Base-by-base conservation (phyloP, 148 eudicot species). In the Chenopodium formosanum region DNA sequence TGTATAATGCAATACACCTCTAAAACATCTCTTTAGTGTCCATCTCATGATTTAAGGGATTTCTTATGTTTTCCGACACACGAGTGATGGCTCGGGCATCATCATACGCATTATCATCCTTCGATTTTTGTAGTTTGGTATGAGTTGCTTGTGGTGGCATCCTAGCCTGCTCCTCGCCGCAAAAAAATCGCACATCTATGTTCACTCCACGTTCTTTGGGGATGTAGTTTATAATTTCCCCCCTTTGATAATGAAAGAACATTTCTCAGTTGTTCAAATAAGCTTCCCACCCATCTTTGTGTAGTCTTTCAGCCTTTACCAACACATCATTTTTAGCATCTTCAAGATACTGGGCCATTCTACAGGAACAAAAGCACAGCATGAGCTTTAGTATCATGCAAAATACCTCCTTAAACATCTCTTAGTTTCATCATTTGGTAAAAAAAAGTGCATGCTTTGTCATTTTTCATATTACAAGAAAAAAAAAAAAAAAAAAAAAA, bases 311-410 rank as follows among this genome's bases (percentile, higher is more conserved):
- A n/a, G 86, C 92, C 85, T 90, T 91, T 2, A 81, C 90, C 77
- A 89, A 64, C 12, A 93, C 97, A 22, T 89, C 93, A 70, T 86
- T 87, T 80, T 87, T 86, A 69, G 87, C 84, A 74, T 93, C 92
- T 78, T 93, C 95, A 64, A 85, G 89, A 81, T 91, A 93, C 68
- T 93, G 94, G 34, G 88, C 84, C 93, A 93, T 93, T 87, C 97
- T 91, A 86, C 84, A 86, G 25, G 32, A 78, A 9, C 32, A 48
- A 44, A 68, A 32, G 50, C 65, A 29, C 40, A 40, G 50, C 4
- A 63, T 25, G 2, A 50, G 3, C 44, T 37, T 37, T 37, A 37
- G 44, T 37, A 37, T 37, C 4, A 37, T 37, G 44, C 44, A 37
- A 37, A 37, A 37, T 37, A 37, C 7, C 44, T 37, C 44, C 44